Percentiles rank a stretch among this genome's conserved stretches.
Evolutionary conservation across 2,329 filamentous ascomycete species (phyloP).

Genomic region (Knoxdaviesia proteae): DNA sequence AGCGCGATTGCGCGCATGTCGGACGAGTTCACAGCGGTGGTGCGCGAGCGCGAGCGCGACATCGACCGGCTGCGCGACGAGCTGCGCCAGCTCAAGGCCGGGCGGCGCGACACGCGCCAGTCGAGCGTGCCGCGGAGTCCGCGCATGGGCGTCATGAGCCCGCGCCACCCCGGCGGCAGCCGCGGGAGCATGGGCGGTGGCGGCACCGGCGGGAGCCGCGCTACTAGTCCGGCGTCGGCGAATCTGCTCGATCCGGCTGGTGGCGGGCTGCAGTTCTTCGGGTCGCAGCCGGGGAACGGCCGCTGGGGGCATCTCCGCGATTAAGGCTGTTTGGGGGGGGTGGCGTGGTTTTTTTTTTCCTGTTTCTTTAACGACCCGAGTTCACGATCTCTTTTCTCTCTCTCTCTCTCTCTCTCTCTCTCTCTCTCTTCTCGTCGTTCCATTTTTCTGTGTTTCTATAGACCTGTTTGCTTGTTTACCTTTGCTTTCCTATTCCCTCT

Average conservation of each 20-base stretch:
- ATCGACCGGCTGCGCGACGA: constrained; percentile 27
- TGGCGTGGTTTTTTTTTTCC: not conserved
- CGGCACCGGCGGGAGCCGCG: constrained; percentile 22
- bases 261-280: constrained; percentile 18
- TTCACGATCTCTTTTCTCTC: not conserved
- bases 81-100: constrained; percentile 22
- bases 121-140: constrained; percentile 36
- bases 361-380: not conserved
- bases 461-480: not conserved
- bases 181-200: constrained; percentile 4
- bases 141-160: constrained; percentile 31
- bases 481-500: too few relatives aligned
- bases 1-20: constrained; percentile 17
- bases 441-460: not conserved
- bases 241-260: constrained; percentile 11
- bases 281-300: constrained; percentile 15
- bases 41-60: constrained; percentile 30
- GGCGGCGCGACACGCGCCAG: constrained; percentile 32
- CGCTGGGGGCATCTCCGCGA: constrained; percentile 25
- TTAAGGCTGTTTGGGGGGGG: constrained; percentile 5
- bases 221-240: constrained; percentile 24
- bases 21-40: constrained; percentile 17
- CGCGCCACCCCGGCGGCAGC: constrained; percentile 13
- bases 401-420: not conserved
- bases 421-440: not conserved